Evolutionary conservation across 2,329 filamentous ascomycete species (phyloP).

Genomic region (Aspergillus aculeatus): DNA sequence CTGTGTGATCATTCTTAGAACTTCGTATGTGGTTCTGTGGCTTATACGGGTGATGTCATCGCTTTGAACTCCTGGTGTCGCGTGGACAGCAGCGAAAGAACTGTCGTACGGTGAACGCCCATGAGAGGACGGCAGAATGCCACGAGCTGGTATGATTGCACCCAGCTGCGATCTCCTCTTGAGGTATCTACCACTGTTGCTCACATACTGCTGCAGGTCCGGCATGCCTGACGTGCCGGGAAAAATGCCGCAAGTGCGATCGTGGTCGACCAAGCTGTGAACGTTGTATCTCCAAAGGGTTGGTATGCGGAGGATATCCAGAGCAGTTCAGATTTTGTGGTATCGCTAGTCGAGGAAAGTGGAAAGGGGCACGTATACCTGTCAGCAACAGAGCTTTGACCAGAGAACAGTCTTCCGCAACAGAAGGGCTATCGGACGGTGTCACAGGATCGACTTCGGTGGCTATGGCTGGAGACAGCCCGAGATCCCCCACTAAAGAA

Average conservation of each 20-base stretch:
- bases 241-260: slow-evolving; percentile 35
- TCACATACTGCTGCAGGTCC: slow-evolving; percentile 21
- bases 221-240: slow-evolving; percentile 34
- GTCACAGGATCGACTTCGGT: background rate
- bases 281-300: slow-evolving; percentile 31
- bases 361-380: slow-evolving; percentile 28
- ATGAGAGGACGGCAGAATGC: slow-evolving; percentile 6
- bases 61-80: background rate
- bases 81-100: background rate
- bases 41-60: background rate
- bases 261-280: slow-evolving; percentile 30
- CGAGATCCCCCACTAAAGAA: background rate
- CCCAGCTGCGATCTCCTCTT: background rate
- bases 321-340: slow-evolving; percentile 35
- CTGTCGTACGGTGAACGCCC: background rate
- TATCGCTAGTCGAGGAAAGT: slow-evolving; percentile 31
- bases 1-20: background rate
- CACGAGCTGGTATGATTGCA: slow-evolving; percentile 5
- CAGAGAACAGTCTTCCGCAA: background rate
- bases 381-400: slow-evolving; percentile 1
- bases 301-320: slow-evolving; percentile 32
- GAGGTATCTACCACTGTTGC: background rate
- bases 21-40: background rate
- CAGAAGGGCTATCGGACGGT: background rate
- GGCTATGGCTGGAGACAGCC: background rate